phyloP scores from a whole-genome alignment of 2,329 filamentous ascomycete genomes.

The Furcasterigmium sp. region DNA sequence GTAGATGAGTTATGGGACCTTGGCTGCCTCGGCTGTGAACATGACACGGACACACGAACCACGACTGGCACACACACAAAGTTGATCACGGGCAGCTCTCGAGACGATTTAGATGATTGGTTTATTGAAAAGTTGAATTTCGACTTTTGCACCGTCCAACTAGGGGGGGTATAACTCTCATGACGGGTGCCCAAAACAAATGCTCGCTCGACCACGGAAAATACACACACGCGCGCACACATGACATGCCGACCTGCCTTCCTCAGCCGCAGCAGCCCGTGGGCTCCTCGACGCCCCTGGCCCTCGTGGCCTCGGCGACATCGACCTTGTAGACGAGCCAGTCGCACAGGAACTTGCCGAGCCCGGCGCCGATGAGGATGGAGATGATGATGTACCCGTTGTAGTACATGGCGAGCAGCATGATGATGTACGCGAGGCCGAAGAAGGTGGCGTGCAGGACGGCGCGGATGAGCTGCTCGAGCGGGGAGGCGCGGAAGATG shows the following conservation, averaged over 20 bases:
- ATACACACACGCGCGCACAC: too few relatives aligned
- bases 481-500: constrained; percentile 31
- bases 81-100: too few relatives aligned
- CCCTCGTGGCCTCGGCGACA: constrained; percentile 7
- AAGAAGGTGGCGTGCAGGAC: constrained; percentile 33
- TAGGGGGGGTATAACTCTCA: background rate
- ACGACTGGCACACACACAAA: too few relatives aligned
- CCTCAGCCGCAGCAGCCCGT: constrained; percentile 40
- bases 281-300: constrained; percentile 35
- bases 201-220: background rate
- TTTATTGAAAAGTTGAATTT: too few relatives aligned
- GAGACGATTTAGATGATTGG: too few relatives aligned
- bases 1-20: too few relatives aligned
- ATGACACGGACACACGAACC: too few relatives aligned
- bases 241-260: background rate
- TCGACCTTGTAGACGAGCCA: constrained; percentile 41
- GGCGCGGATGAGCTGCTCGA: constrained; percentile 34
- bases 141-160: too few relatives aligned
- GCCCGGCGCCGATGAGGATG: constrained; percentile 39
- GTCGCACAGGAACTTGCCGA: constrained; percentile 50
- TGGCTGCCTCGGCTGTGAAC: too few relatives aligned
- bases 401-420: constrained; percentile 40
- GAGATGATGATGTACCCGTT: constrained; percentile 39
- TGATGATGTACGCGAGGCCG: constrained; percentile 36
- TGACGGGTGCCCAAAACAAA: background rate